Conservation (phyloP, 1,139 yeast genomes). For the Debaryomyces sp. region DNA sequence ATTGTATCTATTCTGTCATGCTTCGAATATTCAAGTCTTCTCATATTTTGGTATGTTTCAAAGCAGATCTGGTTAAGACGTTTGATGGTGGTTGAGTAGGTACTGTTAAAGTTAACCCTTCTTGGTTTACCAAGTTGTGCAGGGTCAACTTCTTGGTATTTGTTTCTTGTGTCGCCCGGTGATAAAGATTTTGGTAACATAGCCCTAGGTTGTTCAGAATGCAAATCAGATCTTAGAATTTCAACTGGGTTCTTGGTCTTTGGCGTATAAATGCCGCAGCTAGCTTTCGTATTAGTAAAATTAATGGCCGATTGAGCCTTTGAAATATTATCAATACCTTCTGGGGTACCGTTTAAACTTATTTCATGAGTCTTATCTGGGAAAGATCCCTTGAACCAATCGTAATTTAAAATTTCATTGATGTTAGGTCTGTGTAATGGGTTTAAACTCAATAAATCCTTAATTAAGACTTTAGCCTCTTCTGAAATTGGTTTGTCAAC, state of each 20-base stretch:
- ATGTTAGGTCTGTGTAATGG: conserved; percentile 84
- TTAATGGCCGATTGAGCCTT: conserved; percentile 68
- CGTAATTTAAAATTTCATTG: conserved; percentile 76
- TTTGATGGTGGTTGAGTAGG: conserved; percentile 42
- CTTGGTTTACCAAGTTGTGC: conserved; percentile 41
- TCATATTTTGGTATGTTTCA: conserved; percentile 47
- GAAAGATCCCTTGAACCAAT: conserved; percentile 85
- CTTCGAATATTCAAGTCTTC: conserved; percentile 39
- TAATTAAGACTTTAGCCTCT: conserved; percentile 73
- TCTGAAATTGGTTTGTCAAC: conserved; percentile 66
- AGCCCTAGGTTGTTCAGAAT: conserved; percentile 67
- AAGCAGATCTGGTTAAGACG: conserved; percentile 42
- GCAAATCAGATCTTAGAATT: conserved; percentile 68
- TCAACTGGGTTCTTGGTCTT: conserved; percentile 65
- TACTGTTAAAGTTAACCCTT: conserved; percentile 46
- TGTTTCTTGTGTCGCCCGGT: conserved; percentile 87
- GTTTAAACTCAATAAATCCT: conserved; percentile 71
- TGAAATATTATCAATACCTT: conserved; percentile 57
- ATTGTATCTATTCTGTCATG: conserved; percentile 36
- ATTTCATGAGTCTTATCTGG: conserved; percentile 70
- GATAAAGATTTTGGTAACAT: conserved; percentile 87
- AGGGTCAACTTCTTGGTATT: conserved; percentile 74
- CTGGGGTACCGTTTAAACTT: conserved; percentile 60
- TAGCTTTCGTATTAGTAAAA: conserved; percentile 66
- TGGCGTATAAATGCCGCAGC: conserved; percentile 63